Base-by-base conservation (phyloP, 257 asterid species). In the Phtheirospermum japonicum region DNA sequence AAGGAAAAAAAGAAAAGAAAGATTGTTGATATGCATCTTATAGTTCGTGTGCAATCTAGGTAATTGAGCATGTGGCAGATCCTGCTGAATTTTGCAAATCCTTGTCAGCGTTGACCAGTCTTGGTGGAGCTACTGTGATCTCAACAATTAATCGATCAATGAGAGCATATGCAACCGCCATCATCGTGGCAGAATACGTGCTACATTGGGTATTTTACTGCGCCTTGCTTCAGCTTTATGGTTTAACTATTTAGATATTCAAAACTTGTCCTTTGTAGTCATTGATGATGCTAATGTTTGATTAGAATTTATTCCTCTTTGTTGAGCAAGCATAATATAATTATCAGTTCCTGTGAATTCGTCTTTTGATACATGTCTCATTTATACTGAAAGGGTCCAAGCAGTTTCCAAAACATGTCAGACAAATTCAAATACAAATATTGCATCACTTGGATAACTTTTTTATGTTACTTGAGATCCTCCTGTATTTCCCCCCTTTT, bases 151-250 rank as follows among this genome's bases (percentile, higher is more conserved):
- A 93, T 75, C 95, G 96, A 28, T 87, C 99, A 56, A 79, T 89
- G 86, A 87, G 96, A 77, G 95, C 96, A 59, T 89, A 93, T 82
- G 99, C 96, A 65, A 66, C 93, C 28, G 88, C 96, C 64, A 81
- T 93, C 39, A 3, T 93, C 45, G 65, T 69, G 57, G 96, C 97
- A 23, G 99, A 93, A 78, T 82, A 89, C 63, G 40, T 89, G 67
- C 71, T 93, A 54, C 80, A 70, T 17, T 93, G 96, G 99, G 99
- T 93, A 89, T 63, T 57, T 49, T 63, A 43, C 69, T 49, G 17
- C 46, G 7, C 66, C 67, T 16, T 19, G 13, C 26, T 70, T 55
- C 9, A 18, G 46, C 48, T 59, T 23, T 34, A 43, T 30, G 40
- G 11, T 9, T 20, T 20, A 19, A 12, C 23, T 43, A 33, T 17